Percentiles rank a stretch among this genome's conserved stretches.
Evolutionary conservation across 805 yeast species (phyloP).

Genomic region (Cyberlindnera euphorbiiphila): DNA sequence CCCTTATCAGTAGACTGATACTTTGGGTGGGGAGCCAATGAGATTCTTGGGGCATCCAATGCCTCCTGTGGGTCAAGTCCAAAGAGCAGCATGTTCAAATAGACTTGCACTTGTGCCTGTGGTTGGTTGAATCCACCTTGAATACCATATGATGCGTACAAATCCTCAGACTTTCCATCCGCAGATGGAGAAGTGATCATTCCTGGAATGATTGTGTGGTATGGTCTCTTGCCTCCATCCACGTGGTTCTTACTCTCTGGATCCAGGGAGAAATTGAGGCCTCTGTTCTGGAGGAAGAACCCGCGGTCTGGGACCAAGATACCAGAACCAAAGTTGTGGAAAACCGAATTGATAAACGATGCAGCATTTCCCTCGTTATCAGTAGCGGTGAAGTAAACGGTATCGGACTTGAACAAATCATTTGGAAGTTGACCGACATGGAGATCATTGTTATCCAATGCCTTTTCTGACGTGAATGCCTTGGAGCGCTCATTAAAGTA

Average conservation of each 20-base stretch:
- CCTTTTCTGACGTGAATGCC: constrained; percentile 38
- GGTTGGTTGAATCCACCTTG: constrained; percentile 91
- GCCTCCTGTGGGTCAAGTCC: constrained; percentile 69
- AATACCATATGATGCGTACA: constrained; percentile 74
- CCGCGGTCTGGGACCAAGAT: constrained; percentile 64
- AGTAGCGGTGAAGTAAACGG: constrained; percentile 62
- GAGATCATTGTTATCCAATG: constrained; percentile 39
- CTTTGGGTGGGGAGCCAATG: constrained; percentile 51
- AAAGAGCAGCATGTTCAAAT: constrained; percentile 58
- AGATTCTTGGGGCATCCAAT: constrained; percentile 70
- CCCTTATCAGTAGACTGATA: constrained; percentile 44
- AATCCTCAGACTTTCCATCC: constrained; percentile 34
- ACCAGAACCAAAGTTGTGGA: constrained; percentile 64
- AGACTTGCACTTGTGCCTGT: constrained; percentile 78
- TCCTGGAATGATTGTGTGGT: constrained; percentile 82
- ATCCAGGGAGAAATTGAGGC: constrained; percentile 65
- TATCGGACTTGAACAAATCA: constrained; percentile 57
- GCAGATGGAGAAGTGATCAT: constrained; percentile 52
- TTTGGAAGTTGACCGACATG: constrained; percentile 52
- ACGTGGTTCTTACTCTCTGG: constrained; percentile 54
- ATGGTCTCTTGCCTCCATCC: constrained; percentile 69
- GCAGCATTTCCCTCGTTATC: constrained; percentile 76
- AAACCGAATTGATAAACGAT: constrained; percentile 75
- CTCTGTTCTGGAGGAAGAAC: constrained; percentile 71
- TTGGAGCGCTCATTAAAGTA: constrained; percentile 49